phyloP scores from a whole-genome alignment of 106 monocot species.

The Dioscorea dumetorum region DNA sequence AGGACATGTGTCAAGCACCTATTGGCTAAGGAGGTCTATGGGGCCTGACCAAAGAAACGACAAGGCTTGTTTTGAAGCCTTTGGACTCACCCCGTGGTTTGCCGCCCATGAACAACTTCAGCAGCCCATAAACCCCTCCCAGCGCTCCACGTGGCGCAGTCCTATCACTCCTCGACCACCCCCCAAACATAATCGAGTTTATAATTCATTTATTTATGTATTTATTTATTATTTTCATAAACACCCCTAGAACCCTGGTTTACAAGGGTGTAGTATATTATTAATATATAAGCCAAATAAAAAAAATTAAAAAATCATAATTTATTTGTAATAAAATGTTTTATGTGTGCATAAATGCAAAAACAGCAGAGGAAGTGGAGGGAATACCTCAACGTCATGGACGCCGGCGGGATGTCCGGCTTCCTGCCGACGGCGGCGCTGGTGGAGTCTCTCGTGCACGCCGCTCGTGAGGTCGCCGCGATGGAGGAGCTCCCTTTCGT shows the following conservation, averaged over 20 bases:
- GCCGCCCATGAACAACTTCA: no score
- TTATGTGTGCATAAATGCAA: background rate
- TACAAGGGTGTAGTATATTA: no score
- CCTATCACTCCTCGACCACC: background rate
- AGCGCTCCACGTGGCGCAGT: conserved; percentile 13
- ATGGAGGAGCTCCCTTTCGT: conserved; percentile 11
- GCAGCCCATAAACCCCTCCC: background rate
- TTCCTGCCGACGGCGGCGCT: conserved; percentile 32
- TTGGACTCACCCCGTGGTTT: no score
- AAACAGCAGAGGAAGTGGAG: background rate
- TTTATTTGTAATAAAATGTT: background rate
- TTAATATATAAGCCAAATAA: no score
- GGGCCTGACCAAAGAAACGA: no score
- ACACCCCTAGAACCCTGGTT: no score
- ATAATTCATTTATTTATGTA: no score
- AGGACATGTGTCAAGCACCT: no score
- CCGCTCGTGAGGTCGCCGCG: conserved; percentile 16
- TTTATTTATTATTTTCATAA: no score
- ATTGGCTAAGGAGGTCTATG: no score
- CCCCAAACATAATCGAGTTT: no score
- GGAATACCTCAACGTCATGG: background rate
- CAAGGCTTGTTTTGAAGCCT: no score
- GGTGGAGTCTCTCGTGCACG: conserved; percentile 30
- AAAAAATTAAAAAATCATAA: background rate
- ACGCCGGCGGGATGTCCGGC: conserved; percentile 12